phyloP scores from a whole-genome alignment of 2,329 filamentous ascomycete genomes.

The Daldinia eschscholtzii region DNA sequence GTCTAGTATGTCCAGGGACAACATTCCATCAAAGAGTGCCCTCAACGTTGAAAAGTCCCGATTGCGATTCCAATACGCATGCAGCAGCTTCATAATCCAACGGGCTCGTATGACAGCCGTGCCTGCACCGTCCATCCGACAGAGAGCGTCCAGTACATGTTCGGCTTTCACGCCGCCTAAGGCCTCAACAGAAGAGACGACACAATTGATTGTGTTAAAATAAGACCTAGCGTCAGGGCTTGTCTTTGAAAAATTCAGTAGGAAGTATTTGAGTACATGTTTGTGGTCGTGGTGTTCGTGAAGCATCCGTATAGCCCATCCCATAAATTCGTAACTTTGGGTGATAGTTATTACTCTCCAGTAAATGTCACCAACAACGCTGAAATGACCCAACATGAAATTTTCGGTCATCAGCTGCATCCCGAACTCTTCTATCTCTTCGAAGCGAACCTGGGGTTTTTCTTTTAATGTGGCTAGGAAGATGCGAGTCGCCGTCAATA shows the following conservation, averaged over 20 bases:
- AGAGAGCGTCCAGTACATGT: conserved; percentile 51
- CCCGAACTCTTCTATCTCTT: conserved; percentile 45
- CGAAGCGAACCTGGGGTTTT: conserved; percentile 25
- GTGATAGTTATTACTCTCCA: conserved; percentile 50
- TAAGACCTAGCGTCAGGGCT: conserved; percentile 41
- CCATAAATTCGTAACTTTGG: conserved; percentile 46
- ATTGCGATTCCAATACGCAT: conserved; percentile 53
- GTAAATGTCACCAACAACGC: conserved; percentile 50
- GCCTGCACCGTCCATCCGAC: conserved; percentile 42
- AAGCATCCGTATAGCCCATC: conserved; percentile 53
- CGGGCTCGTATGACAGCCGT: conserved; percentile 47
- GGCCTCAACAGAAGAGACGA: conserved; percentile 53
- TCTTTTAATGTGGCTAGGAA: conserved; percentile 52
- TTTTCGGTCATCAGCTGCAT: conserved; percentile 50
- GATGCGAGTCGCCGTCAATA: conserved; percentile 47
- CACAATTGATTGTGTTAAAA: conserved; percentile 48
- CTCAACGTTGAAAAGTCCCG: conserved; percentile 46
- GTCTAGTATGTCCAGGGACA: conserved; percentile 45
- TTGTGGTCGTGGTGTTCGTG: conserved; percentile 51
- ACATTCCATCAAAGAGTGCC: conserved; percentile 49
- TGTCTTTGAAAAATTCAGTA: conserved; percentile 51
- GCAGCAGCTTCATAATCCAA: conserved; percentile 57
- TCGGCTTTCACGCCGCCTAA: conserved; percentile 48
- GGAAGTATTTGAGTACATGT: conserved; percentile 53
- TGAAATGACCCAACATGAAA: conserved; percentile 44